Base-by-base conservation (phyloP, 1,284 basidiomycete species). In the Tetrapyrgos nigripes region DNA sequence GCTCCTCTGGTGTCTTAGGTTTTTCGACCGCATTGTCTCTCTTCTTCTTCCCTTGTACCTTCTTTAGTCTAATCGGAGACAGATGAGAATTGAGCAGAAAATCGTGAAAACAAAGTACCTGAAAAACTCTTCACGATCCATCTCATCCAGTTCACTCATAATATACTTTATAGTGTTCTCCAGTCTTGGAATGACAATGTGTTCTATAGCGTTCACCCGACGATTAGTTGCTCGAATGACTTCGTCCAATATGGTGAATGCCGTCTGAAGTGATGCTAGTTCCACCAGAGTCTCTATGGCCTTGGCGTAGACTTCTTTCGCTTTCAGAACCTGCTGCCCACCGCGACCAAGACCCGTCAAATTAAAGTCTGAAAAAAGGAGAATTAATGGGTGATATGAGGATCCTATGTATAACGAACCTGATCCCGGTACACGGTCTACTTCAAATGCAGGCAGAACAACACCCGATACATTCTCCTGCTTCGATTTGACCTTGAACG, bases 401-500 rank as follows among this genome's bases (percentile, higher is more conserved):
- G 37, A 46, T 28, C 40, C n/a, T 27, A 23, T 17, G 50, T 4
- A 50, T 27, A 35, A 75, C 84, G 63, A 71, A 93, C 93, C 93
- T 65, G 88, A 92, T 47, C 92, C 91, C 28, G 86, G 76, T 4
- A 92, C 91, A 59, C 92, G 86, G 68, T 96, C 94, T 4, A 91
- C 89, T 66, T 97, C 97, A 68, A 99, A 99, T 0, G 95, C 89
- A 45, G 97, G 97, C 13, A 99, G 79, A n/a, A 98, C 87, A 11
- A 99, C 97, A 71, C 97, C 97, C 35, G 93, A 96, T 0, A 99
- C 97, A 69, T 99, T 99, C 80, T 99, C 97, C 76, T 98, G 96
- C 75, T 92, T 96, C 13, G 97, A 91, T 72, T 92, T 91, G 35
- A 99, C 96, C 63, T 87, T 89, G 83, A 98, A 99, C 1, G 91